These are phyloP conservation scores for Chytriomyces hyalinus DNA, from an alignment of 192 early-diverging fungal species.

Conservation along the genomic window DNA sequence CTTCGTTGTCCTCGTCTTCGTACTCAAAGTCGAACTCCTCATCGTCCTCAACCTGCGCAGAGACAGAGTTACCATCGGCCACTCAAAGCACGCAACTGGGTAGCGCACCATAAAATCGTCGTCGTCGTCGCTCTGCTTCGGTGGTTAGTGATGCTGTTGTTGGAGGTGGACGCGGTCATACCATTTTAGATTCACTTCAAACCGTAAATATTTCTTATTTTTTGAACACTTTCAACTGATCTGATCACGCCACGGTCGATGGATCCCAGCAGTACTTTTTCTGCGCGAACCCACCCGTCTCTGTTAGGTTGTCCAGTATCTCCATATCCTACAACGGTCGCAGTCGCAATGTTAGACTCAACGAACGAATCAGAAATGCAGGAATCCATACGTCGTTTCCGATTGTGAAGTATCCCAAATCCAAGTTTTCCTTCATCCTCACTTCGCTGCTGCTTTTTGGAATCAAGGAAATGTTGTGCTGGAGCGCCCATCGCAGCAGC, in stretches of 20 bases:
- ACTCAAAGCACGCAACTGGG: neutral
- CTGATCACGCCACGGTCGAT: constrained; percentile 22
- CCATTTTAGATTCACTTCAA: neutral
- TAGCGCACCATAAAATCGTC: constrained; percentile 21
- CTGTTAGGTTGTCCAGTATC: constrained; percentile 20
- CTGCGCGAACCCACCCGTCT: neutral
- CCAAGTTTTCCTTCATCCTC: constrained; percentile 49
- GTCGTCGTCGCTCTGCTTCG: constrained; percentile 14
- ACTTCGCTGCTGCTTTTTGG: constrained; percentile 39
- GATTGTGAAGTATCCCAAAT: constrained; percentile 20
- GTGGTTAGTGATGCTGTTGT: too few species aligned
- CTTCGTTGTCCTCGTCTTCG: constrained; percentile 80
- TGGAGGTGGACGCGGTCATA: too few species aligned
- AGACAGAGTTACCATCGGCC: neutral
- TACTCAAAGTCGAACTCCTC: constrained; percentile 90
- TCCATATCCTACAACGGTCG: constrained; percentile 25
- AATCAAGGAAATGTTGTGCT: constrained; percentile 31
- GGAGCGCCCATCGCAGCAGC: constrained; percentile 45
- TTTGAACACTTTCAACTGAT: neutral
- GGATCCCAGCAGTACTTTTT: constrained; percentile 54
- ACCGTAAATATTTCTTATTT: neutral
- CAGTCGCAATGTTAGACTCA: neutral
- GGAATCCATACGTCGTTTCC: neutral
- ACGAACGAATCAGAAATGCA: neutral
- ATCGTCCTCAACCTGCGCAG: constrained; percentile 44